These are phyloP conservation scores for Claviceps sp. DNA, from an alignment of 2,329 filamentous ascomycete species.

Conservation along the genomic window DNA sequence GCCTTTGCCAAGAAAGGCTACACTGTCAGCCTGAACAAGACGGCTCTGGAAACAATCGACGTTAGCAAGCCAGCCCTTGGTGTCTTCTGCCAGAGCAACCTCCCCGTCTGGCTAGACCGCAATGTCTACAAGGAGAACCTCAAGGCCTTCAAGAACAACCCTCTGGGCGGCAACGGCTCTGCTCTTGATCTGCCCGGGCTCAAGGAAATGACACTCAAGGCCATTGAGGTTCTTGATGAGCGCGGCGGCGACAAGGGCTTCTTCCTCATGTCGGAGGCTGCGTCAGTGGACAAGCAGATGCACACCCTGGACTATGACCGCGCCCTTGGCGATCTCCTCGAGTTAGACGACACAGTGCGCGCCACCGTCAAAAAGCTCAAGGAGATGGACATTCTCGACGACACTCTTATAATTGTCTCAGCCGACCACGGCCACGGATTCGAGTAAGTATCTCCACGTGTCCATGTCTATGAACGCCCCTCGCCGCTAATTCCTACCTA, in stretches of 20 bases:
- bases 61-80: constrained; percentile 55
- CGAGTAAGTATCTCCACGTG: constrained; percentile 30
- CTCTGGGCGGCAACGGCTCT: constrained; percentile 47
- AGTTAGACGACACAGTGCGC: constrained; percentile 71
- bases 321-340: constrained; percentile 69
- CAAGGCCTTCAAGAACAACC: constrained; percentile 50
- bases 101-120: constrained; percentile 77
- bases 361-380: constrained; percentile 60
- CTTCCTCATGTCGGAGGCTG: constrained; percentile 80
- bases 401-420: constrained; percentile 68
- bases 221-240: constrained; percentile 61
- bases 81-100: constrained; percentile 60
- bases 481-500: constrained; percentile 1
- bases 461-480: neutral
- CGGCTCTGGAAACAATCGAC: constrained; percentile 44
- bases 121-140: constrained; percentile 68
- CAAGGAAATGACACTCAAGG: constrained; percentile 83
- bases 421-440: constrained; percentile 88
- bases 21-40: constrained; percentile 60
- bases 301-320: constrained; percentile 75
- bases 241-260: constrained; percentile 58
- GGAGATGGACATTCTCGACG: constrained; percentile 50
- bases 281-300: constrained; percentile 85
- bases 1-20: constrained; percentile 63
- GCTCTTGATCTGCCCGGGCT: constrained; percentile 68